Evolutionary conservation across 495 filamentous ascomycete species (phyloP), one percentile per base, ranked within the genome.

Genomic region (Tetracladium setigerum): DNA sequence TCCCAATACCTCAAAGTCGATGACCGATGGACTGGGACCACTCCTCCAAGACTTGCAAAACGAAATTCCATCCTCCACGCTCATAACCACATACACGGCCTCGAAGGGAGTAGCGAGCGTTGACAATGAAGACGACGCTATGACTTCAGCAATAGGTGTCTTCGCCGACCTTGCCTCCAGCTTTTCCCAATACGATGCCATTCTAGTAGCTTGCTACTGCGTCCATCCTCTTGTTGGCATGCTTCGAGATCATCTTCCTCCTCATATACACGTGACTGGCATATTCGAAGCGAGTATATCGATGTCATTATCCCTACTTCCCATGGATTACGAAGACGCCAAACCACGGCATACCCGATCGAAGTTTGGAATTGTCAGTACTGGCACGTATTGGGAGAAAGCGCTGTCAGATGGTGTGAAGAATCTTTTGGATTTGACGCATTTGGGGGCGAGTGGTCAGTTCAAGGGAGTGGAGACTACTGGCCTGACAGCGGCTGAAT

Each of bases 181-280:
- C 2, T 60, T 83, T 32, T 46, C 66, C 5, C 38, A 72, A 44
- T 79, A 87, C 62, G 81, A 92, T 56, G 91, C 74, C 16, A 84
- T 91, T 52, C 69, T 96, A 0, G 72, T 98, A 1, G 88, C 87
- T 34, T 98, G 91, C 68, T 98, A 86, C 65, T 90, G 85, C 55
- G 78, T 81, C 1, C 92, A 96, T 55, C 87, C 89, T 0, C 78
- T 96, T 4, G 85, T 95, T 9, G 61, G 72, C 0, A 59, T 69
- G 27, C 64, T 96, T 2, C 68, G 67, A 13, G 56, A 72, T 15
- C 58, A 47, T 30, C 42, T 61, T 30, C 17, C 37, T 14, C 30
- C 50, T 41, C 15, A 41, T 40, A 10, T 46, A 61, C n/a, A 54
- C 46, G 84, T 91, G 3, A 81, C 83, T 0, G 92, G 91, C 4